A percentile compares a stretch with the other conserved stretches of the same genome.
These are phyloP conservation scores for Debaryomyces robertsiae DNA, from an alignment of 1,139 yeast genomes.

Conservation along the genomic window DNA sequence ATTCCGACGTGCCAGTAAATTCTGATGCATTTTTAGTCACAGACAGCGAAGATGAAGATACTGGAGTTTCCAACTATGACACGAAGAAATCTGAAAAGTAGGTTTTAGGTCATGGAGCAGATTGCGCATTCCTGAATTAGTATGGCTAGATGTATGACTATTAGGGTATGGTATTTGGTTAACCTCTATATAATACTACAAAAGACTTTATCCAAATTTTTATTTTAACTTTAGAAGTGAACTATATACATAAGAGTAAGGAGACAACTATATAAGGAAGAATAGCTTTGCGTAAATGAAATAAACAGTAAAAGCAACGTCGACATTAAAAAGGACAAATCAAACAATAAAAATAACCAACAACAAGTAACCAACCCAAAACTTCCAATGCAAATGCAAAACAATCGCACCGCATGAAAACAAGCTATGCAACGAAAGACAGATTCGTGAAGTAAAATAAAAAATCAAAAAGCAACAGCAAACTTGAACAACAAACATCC, in stretches of 20 bases:
- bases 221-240: constrained; percentile 5
- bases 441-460: constrained; percentile 5
- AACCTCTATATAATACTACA: constrained; percentile 2
- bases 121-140: too few relatives aligned
- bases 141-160: neutral
- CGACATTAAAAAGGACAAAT: neutral
- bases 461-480: constrained; percentile 1
- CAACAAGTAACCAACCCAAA: constrained; percentile 9
- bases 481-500: constrained; percentile 3
- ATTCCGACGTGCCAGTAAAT: constrained; percentile 57
- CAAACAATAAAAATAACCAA: constrained; percentile 6
- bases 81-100: constrained; percentile 1
- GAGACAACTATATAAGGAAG: constrained; percentile 1
- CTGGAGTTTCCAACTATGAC: constrained; percentile 11
- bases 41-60: constrained; percentile 74
- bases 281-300: constrained; percentile 2
- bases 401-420: constrained; percentile 3
- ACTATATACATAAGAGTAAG: constrained; percentile 8
- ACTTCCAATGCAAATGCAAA: constrained; percentile 6
- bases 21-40: constrained; percentile 78
- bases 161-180: constrained; percentile 1
- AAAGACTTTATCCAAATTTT: neutral
- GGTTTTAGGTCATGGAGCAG: neutral
- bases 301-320: constrained; percentile 2
- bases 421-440: constrained; percentile 5